These are phyloP conservation scores for Colletotrichum lupini DNA, from an alignment of 2,329 filamentous ascomycete genomes.

Conservation along the genomic window DNA sequence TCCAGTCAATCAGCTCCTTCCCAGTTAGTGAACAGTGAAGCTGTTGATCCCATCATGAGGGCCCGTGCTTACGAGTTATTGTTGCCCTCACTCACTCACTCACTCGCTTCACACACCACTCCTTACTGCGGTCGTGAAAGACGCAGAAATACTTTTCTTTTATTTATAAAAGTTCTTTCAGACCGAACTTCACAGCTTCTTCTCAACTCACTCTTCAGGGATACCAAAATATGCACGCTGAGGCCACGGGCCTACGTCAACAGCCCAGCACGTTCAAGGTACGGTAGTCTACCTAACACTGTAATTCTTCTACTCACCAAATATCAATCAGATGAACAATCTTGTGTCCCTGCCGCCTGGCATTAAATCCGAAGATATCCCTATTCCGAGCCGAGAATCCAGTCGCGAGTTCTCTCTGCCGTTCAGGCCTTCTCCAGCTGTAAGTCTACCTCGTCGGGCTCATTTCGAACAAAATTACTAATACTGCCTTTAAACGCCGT, in stretches of 20 bases:
- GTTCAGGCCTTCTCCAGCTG: no score
- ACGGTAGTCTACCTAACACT: not conserved
- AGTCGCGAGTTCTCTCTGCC: not conserved
- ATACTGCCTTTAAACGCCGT: not conserved
- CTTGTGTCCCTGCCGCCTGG: not conserved
- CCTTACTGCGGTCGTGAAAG: no score
- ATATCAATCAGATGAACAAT: not conserved
- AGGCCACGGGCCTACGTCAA: no score
- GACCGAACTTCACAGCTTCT: no score
- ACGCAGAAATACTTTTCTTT: no score
- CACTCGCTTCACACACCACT: no score
- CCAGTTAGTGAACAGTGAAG: not conserved
- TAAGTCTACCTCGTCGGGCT: not conserved
- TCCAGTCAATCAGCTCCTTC: not conserved
- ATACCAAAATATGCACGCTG: no score
- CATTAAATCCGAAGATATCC: no score
- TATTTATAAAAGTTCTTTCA: no score
- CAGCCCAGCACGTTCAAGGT: not conserved
- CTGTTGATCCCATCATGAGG: not conserved
- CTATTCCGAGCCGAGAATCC: not conserved
- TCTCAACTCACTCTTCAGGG: no score
- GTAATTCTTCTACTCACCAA: not conserved
- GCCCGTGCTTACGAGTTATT: not conserved
- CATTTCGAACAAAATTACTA: not conserved
- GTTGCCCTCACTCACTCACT: not conserved